These are phyloP conservation scores for Aureobasidium zeae DNA, from an alignment of 2,329 filamentous ascomycete species.

Conservation along the genomic window DNA sequence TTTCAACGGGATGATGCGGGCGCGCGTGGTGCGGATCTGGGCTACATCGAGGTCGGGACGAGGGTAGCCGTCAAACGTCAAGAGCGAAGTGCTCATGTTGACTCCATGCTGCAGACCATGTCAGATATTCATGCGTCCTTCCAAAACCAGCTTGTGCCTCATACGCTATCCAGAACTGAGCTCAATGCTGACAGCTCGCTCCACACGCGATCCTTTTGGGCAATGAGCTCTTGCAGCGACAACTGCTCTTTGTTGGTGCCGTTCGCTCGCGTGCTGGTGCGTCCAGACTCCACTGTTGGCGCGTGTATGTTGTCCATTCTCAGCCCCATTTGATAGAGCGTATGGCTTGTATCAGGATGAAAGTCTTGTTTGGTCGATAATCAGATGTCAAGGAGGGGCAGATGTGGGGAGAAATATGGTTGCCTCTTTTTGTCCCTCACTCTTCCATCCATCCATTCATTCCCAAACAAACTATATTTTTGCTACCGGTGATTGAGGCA, in stretches of 20 bases:
- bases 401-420: conserved; percentile 12
- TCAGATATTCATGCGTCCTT: conserved; percentile 2
- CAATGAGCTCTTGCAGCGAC: conserved; percentile 70
- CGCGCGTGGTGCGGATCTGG: conserved; percentile 88
- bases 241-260: conserved; percentile 48
- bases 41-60: conserved; percentile 89
- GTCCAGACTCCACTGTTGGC: conserved; percentile 68
- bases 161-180: conserved; percentile 77
- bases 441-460: too few species aligned
- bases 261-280: conserved; percentile 40
- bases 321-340: conserved; percentile 37
- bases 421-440: conserved; percentile 14
- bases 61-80: conserved; percentile 85
- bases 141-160: conserved; percentile 23
- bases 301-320: conserved; percentile 60
- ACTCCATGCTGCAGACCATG: conserved; percentile 66
- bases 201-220: conserved; percentile 76
- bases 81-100: conserved; percentile 79
- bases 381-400: conserved; percentile 1
- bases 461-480: too few species aligned
- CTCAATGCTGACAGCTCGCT: conserved; percentile 77
- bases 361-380: conserved; percentile 5
- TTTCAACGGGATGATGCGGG: conserved; percentile 76
- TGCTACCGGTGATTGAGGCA: background rate
- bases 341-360: background rate